phyloP scores from a whole-genome alignment of 495 filamentous ascomycete species.

The Aspergillus olivimuriae region DNA sequence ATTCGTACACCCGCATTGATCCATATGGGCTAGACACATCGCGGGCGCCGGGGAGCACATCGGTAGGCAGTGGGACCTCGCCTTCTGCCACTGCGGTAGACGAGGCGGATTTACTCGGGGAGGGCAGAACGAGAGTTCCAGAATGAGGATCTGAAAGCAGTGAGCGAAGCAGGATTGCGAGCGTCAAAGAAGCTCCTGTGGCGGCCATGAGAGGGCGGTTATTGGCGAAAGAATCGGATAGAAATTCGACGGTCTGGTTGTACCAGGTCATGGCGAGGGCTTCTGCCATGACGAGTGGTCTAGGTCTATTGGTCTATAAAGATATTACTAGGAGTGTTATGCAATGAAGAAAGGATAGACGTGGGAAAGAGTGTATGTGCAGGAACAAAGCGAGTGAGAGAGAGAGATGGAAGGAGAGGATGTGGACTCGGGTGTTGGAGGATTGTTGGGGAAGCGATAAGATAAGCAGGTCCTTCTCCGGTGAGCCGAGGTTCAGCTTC shows the following conservation, averaged over 20 bases:
- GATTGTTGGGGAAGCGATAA: neutral
- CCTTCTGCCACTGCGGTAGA: slow-evolving; percentile 44
- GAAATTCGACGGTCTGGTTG: slow-evolving; percentile 31
- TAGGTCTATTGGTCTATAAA: slow-evolving; percentile 5
- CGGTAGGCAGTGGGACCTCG: slow-evolving; percentile 62
- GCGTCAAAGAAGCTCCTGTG: slow-evolving; percentile 35
- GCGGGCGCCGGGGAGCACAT: slow-evolving; percentile 66
- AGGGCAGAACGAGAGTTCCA: slow-evolving; percentile 29
- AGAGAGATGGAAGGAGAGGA: neutral
- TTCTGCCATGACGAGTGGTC: neutral
- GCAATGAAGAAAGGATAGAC: neutral
- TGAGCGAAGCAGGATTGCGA: slow-evolving; percentile 35
- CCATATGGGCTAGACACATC: slow-evolving; percentile 76
- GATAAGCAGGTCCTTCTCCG: neutral
- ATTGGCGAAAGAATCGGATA: slow-evolving; percentile 33
- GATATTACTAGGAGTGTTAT: neutral
- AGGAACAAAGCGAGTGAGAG: too few relatives aligned
- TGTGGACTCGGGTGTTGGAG: neutral
- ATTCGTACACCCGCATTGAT: slow-evolving; percentile 79
- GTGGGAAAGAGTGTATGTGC: neutral
- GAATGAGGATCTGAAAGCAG: slow-evolving; percentile 17
- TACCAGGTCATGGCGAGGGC: slow-evolving; percentile 30
- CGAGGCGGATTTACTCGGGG: slow-evolving; percentile 39
- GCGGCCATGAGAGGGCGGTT: slow-evolving; percentile 35
- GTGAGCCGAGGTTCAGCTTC: neutral